Base-by-base conservation (phyloP, 2,329 filamentous ascomycete species). In the Sporothrix brasiliensis region DNA sequence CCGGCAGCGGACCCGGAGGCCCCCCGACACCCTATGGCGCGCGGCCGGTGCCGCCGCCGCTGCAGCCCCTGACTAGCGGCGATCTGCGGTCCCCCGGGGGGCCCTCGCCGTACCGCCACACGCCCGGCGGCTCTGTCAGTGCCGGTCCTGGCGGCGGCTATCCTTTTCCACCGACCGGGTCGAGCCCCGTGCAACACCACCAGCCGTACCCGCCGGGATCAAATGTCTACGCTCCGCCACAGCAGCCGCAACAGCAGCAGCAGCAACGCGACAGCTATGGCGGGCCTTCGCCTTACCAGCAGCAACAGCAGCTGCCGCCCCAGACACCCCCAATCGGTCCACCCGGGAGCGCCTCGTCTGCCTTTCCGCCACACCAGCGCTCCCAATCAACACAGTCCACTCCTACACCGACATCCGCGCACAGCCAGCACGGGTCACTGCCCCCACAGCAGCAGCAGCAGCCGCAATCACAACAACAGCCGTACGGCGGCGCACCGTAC, bases 321-420 rank as follows among this genome's bases (percentile, higher is more conserved):
- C 84, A 86, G 73, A 84, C 83, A 69, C 83, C 85, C 14, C 84
- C 84, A 2, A 79, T 85, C 30, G 81, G 79, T n/a, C 81, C 81
- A 13, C 79, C 82, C 10, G 13, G 27, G 4, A 80, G 79, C 66
- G 79, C 81, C 70, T 74, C 71, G 7, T 50, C 71, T 1, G 21
- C 79, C 34, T 79, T 78, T 61, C 61, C 61, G 27, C 67, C 77
- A 5, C 79, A 84, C 70, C 83, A 83, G 72, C 79, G 86, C 75
- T 87, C 87, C 54, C 85, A 85, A 70, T 89, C 87, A 27, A 80
- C 84, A 6, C 85, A 89, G 69, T 89, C 87, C 14, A 85, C 83
- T 34, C 80, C 86, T 13, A 89, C 88, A 49, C 87, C 87, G n/a
- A 88, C 86, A 7, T 88, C 87, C 52, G 84, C 87, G 19, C 87